These are phyloP conservation scores for Corniculantispora saksenae DNA, from an alignment of 2,329 filamentous ascomycete species.

Conservation along the genomic window DNA sequence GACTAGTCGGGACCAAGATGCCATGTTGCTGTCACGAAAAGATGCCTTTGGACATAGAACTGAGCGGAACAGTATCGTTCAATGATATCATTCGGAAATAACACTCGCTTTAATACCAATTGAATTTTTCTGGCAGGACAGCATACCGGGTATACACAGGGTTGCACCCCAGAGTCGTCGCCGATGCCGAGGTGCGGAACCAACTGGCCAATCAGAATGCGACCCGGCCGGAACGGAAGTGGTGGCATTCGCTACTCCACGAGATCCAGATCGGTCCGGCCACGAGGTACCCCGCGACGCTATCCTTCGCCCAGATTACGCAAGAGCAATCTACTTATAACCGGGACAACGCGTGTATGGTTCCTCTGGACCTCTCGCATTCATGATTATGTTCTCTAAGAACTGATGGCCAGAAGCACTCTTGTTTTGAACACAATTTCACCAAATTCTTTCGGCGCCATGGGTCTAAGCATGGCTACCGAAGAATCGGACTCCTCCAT, in stretches of 20 bases:
- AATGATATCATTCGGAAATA: neutral
- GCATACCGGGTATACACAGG: neutral
- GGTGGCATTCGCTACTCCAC: neutral
- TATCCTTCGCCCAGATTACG: neutral
- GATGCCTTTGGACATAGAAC: neutral
- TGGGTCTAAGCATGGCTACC: conserved; percentile 12
- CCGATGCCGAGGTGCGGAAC: neutral
- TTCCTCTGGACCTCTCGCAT: neutral
- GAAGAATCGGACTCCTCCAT: conserved; percentile 28
- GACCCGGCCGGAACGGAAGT: neutral
- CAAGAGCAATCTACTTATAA: neutral
- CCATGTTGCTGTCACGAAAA: conserved; percentile 24
- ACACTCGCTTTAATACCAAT: neutral
- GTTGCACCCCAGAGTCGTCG: neutral
- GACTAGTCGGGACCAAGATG: conserved; percentile 34
- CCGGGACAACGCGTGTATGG: neutral
- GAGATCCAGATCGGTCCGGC: neutral
- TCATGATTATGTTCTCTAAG: too few relatives aligned
- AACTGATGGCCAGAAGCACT: neutral
- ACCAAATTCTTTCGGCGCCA: neutral
- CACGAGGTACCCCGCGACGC: neutral
- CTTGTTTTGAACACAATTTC: neutral
- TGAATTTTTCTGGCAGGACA: neutral
- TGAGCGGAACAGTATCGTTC: neutral
- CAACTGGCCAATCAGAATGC: neutral